phyloP scores from a whole-genome alignment of 257 asterid species.

The Solanum rostratum region DNA sequence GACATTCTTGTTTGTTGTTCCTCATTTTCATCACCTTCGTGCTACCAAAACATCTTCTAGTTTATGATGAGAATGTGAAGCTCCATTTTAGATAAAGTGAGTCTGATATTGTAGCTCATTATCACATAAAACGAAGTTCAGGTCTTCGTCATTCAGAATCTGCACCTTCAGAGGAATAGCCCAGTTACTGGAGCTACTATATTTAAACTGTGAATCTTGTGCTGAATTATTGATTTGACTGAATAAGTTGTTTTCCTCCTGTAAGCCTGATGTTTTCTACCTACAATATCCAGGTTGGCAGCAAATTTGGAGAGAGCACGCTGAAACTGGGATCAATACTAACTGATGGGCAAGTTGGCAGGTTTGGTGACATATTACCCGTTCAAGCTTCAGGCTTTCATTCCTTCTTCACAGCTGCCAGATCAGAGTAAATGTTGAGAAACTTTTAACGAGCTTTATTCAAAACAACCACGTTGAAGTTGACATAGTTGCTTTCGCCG shows the following conservation, averaged over 20 bases:
- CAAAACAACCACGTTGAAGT: not conserved
- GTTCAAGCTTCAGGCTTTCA: constrained; percentile 97
- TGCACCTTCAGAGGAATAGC: not conserved
- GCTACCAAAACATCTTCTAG: not conserved
- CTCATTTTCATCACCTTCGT: not conserved
- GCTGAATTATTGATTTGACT: not conserved
- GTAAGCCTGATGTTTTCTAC: not conserved
- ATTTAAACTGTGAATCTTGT: not conserved
- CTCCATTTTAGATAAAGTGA: not conserved
- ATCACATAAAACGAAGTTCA: not conserved
- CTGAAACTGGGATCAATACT: constrained; percentile 82
- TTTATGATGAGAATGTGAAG: not conserved
- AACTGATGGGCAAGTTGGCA: constrained; percentile 93
- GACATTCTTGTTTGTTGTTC: not conserved
- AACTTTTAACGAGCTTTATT: not conserved
- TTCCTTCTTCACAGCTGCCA: constrained; percentile 71
- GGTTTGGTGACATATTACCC: constrained; percentile 96
- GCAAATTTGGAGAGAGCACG: constrained; percentile 98
- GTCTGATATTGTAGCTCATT: not conserved
- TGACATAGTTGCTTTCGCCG: not conserved
- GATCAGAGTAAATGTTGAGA: constrained; percentile 33
- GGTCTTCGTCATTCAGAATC: not conserved
- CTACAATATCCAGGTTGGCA: constrained; percentile 61
- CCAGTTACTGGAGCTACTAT: not conserved
- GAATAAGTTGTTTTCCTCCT: not conserved